Evolutionary conservation across 805 yeast genomes (phyloP), one percentile per base, ranked within the genome.

Genomic region (Ogataea ramenticola): DNA sequence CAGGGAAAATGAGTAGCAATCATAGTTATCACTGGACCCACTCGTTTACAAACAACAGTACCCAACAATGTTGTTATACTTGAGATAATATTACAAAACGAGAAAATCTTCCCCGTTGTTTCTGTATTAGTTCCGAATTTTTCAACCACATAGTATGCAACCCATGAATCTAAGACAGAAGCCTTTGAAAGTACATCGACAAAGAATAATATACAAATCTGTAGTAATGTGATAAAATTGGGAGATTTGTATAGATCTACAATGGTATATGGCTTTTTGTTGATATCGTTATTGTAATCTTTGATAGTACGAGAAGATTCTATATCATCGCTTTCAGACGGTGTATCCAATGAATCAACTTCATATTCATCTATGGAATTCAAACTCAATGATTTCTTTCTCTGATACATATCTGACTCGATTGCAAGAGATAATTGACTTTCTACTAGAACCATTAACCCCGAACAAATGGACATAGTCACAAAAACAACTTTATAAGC

Each of bases 11-110:
- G 78, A 1, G 74, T 65, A 7, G 53, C 58, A 4, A 71, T 58
- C 76, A 72, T 71, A 4, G 76, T 66, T 17, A 62, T 60, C 6
- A 72, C 62, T 1, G 75, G 70, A 0, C 77, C 78, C 41, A 62
- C 53, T 41, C 69, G 53, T 42, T 71, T 71, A 39, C 73, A 68
- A 19, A 71, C 55, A 9, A 68, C 56, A 1, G 77, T 65, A 21
- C 76, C 70, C 8, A 65, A 50, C n/a, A 72, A 52, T 0, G 74
- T 64, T 55, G 64, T 61, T 29, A 68, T 44, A 1, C 72, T 70
- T 30, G 70, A 58, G 15, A 70, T 49, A 22, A 66, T 49, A 22
- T 71, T 67, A 15, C 68, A 67, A 20, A 57, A 45, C 33, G 70
- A 65, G 49, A 72, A 71, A 0, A 72, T 58, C 5, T 61, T 46